A percentile compares a stretch with the other conserved stretches of the same genome.
These are phyloP conservation scores for Rhinocladiella similis DNA, from an alignment of 2,329 filamentous ascomycete species.

Conservation along the genomic window DNA sequence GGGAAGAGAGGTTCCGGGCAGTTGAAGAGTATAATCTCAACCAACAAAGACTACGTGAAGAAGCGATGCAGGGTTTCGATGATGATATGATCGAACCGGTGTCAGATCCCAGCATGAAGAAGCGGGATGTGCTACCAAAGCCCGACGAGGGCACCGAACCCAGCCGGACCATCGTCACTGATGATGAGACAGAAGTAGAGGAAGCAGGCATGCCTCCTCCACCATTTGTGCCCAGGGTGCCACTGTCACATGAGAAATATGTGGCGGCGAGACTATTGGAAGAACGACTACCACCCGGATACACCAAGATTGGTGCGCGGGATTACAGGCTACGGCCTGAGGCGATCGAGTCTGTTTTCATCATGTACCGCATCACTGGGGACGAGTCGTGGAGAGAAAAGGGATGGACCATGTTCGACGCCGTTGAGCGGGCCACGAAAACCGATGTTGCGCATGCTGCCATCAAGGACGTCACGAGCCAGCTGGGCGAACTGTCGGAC, in stretches of 20 bases:
- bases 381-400: constrained; percentile 64
- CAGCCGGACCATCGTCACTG: neutral
- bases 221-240: constrained; percentile 24
- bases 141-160: neutral
- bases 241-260: constrained; percentile 42
- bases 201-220: constrained; percentile 7
- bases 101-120: constrained; percentile 22
- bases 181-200: neutral
- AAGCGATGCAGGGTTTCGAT: neutral
- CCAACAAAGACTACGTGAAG: constrained; percentile 25
- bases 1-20: constrained; percentile 25
- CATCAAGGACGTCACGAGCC: constrained; percentile 64
- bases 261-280: constrained; percentile 41
- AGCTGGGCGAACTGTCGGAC: constrained; percentile 49
- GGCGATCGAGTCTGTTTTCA: constrained; percentile 78
- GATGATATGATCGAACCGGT: neutral
- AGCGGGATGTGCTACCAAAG: constrained; percentile 31
- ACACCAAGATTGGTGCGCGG: constrained; percentile 39
- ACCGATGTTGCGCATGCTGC: constrained; percentile 65
- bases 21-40: constrained; percentile 26
- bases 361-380: constrained; percentile 73
- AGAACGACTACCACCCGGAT: constrained; percentile 44
- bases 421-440: constrained; percentile 61
- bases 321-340: constrained; percentile 59
- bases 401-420: constrained; percentile 73